Evolutionary conservation across 192 early-diverging fungal species (phyloP).

Genomic region (Gryganskiella cystojenkinii): DNA sequence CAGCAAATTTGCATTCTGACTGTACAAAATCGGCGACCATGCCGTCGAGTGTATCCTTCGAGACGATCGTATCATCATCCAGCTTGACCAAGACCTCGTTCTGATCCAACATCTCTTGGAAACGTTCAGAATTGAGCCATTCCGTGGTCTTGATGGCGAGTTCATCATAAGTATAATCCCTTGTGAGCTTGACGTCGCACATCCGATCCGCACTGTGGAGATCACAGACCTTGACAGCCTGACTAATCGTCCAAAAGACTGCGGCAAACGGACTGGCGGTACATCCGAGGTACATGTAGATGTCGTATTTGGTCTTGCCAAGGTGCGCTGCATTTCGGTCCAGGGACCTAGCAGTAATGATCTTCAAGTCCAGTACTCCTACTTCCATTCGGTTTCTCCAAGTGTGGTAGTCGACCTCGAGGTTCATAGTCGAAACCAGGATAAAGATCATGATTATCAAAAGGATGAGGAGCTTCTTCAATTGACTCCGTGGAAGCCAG

Average conservation of each 20-base stretch:
- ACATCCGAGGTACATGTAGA: slow-evolving; percentile 3
- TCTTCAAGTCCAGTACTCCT: not conserved
- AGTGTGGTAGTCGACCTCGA: not conserved
- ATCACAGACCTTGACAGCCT: slow-evolving; percentile 6
- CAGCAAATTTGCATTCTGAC: not conserved
- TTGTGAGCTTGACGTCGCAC: not conserved
- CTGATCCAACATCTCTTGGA: not conserved
- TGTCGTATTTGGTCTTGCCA: not conserved
- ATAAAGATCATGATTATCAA: not conserved
- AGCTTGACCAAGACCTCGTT: not conserved
- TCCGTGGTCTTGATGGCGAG: not conserved
- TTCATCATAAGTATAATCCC: not conserved
- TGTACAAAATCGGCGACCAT: not conserved
- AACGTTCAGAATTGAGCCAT: not conserved
- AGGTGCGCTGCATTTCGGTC: not conserved
- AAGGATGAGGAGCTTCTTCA: not conserved
- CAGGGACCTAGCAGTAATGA: not conserved
- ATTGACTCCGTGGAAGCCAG: not conserved
- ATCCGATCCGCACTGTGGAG: slow-evolving; percentile 1
- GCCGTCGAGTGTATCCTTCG: not conserved
- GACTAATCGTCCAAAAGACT: not conserved
- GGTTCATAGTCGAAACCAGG: not conserved
- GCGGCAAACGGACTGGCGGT: not conserved
- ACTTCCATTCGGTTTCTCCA: not conserved
- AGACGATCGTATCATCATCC: not conserved